Evolutionary conservation across 805 yeast species (phyloP).

Genomic region (Ogataea zsoltii): DNA sequence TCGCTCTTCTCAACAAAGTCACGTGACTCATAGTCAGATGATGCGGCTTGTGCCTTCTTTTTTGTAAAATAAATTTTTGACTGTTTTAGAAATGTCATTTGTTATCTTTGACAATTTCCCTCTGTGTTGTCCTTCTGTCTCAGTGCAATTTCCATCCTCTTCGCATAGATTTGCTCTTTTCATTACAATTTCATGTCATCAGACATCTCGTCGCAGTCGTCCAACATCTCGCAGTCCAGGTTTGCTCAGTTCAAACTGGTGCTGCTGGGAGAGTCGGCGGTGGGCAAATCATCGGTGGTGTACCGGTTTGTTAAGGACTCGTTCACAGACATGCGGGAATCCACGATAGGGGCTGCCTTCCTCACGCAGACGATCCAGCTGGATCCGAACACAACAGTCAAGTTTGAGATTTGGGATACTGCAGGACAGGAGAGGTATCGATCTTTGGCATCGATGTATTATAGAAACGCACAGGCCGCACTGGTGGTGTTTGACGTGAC

Average conservation of each 20-base stretch:
- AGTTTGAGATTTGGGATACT: slow-evolving; percentile 84
- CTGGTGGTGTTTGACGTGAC: slow-evolving; percentile 78
- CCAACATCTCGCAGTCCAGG: slow-evolving; percentile 23
- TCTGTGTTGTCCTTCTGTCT: not conserved
- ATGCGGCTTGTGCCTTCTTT: not conserved
- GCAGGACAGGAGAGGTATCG: slow-evolving; percentile 84
- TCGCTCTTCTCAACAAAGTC: not conserved
- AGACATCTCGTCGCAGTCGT: slow-evolving; percentile 18
- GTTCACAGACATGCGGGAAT: slow-evolving; percentile 71
- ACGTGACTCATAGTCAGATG: not conserved
- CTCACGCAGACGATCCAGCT: slow-evolving; percentile 65
- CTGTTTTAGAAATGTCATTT: not conserved
- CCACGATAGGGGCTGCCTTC: slow-evolving; percentile 86
- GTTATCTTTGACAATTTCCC: not conserved
- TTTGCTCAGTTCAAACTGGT: slow-evolving; percentile 63
- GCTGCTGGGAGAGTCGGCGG: slow-evolving; percentile 63
- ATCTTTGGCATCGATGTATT: slow-evolving; percentile 81
- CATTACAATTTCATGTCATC: slow-evolving; percentile 2
- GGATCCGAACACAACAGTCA: slow-evolving; percentile 55
- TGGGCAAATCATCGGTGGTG: slow-evolving; percentile 67
- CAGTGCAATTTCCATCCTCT: no score
- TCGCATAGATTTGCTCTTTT: no score
- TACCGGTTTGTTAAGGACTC: slow-evolving; percentile 72
- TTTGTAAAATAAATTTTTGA: not conserved
- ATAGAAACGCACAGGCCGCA: slow-evolving; percentile 79